Evolutionary conservation across 306 rosid genomes (phyloP), one percentile per base, ranked within the genome.

Genomic region (Spatholobus suberectus): DNA sequence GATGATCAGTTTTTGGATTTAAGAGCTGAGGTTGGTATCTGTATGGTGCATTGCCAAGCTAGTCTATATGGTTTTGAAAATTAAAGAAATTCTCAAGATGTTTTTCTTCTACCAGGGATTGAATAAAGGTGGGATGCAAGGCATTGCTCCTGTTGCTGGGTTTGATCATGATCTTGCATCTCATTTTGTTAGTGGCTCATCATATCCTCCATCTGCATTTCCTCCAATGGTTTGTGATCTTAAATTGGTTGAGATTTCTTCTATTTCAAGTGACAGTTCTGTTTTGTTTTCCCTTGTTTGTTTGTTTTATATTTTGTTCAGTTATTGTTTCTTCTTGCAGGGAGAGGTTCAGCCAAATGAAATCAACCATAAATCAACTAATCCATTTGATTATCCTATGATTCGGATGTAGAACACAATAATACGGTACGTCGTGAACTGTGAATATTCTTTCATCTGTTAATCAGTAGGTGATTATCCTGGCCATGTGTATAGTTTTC

Each of bases 321-420:
- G 37, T 75, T 73, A 47, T 40, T 70, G 37, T 72, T 85, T 41
- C 38, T 84, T 74, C 81, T 81, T 47, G 61, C 90, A 90, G 94
- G 93, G 77, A 79, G 93, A 89, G 86, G 44, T 59, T 55, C 87
- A 81, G 49, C 66, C 70, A 24, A 79, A 41, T 81, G 81, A 71
- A 72, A 59, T 82, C 26, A 74, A 88, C 27, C 72, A 29, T 72
- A 89, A 86, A 85, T 92, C 93, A 55, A 81, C 66, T 75, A 89
- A 92, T 86, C 98, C 94, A 29, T 92, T 90, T 86, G 97, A 91
- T 84, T 82, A 83, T 84, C 87, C 90, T 17, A 41, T 63, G 89
- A 92, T 78, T 84, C 86, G 65, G 93, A 87, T 29, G 35, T 78
- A 81, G 92, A 92, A 75, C 90, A 85, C 61, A 85, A 57, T 66